Percentiles rank a stretch among this genome's conserved stretches.
Evolutionary conservation across 345 rosid species (phyloP).

Genomic region (Citrus sinensis): DVS_A1.0 CM039165.1:19640001-19640500

Average conservation of each 20-base stretch:
- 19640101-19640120: not conserved
- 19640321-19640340: fast-evolving
- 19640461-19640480: no score
- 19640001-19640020: no score
- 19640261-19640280: not conserved
- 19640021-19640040: no score
- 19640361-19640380: not conserved
- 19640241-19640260: not conserved
- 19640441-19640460: no score
- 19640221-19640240: not conserved
- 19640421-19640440: not conserved
- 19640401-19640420: not conserved
- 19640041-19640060: no score
- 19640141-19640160: not conserved
- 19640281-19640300: no score
- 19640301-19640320: no score
- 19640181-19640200: not conserved
- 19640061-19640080: not conserved
- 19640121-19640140: not conserved
- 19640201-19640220: not conserved
- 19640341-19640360: not conserved
- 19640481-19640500: no score
- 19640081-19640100: not conserved
- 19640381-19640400: not conserved
- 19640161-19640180: not conserved